Evolutionary conservation across 108 stramenopile genomes (phyloP).

Genomic region (Skeletonema grethae): DNA sequence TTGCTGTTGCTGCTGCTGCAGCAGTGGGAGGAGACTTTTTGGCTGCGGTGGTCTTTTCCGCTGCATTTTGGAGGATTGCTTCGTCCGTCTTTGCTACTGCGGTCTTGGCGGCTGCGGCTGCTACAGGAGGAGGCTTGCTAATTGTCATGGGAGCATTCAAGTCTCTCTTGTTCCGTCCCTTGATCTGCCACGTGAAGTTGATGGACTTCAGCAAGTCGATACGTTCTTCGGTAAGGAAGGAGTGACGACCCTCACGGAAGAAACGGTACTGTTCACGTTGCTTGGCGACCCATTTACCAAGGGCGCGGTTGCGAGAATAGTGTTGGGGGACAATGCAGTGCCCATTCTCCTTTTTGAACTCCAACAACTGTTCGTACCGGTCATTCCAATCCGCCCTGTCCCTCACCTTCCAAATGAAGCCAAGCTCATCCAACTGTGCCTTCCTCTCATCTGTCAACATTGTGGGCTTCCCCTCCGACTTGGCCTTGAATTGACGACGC

Average conservation of each 20-base stretch:
- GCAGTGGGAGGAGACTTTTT: background rate
- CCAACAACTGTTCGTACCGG: conserved; percentile 64
- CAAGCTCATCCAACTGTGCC: conserved; percentile 59
- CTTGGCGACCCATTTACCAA: conserved; percentile 86
- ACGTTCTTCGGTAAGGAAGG: conserved; percentile 78
- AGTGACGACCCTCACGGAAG: conserved; percentile 62
- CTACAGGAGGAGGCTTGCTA: background rate
- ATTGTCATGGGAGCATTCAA: conserved; percentile 1
- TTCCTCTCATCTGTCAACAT: conserved; percentile 66
- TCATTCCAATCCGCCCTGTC: conserved; percentile 71
- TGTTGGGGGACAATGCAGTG: conserved; percentile 68
- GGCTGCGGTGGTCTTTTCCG: background rate
- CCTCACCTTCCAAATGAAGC: conserved; percentile 76
- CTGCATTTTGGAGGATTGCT: background rate
- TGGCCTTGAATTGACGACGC: conserved; percentile 60
- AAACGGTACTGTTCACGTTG: conserved; percentile 74
- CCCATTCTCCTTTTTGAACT: conserved; percentile 59
- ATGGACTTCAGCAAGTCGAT: conserved; percentile 62
- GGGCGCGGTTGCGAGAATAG: conserved; percentile 53
- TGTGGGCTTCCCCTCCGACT: conserved; percentile 48
- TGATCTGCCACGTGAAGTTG: conserved; percentile 68
- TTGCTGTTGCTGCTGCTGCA: background rate
- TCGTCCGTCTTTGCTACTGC: background rate
- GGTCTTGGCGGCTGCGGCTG: background rate
- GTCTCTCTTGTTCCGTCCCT: conserved; percentile 37